Evolutionary conservation across 1,139 yeast genomes (phyloP), one percentile per base, ranked within the genome.

Genomic region (Blastobotrys raffinosifermentans): DNA sequence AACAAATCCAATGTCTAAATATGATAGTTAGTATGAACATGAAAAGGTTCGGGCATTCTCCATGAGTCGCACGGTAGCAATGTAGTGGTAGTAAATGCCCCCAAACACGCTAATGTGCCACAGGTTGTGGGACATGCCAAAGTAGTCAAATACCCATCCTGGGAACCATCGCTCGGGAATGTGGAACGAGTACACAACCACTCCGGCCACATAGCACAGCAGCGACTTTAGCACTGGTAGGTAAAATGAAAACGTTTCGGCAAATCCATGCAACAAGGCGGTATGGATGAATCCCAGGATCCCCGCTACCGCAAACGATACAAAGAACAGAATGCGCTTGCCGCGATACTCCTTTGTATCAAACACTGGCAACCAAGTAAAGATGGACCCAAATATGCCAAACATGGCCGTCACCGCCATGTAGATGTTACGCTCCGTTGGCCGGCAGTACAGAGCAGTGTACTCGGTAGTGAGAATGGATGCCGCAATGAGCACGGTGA

Each of bases 91-190:
- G 41, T 84, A 63, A 17, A 87, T 77, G 2, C 98, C 98, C 26
- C 83, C 71, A 26, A 91, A 74, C 29, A 91, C 98, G 56, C 84
- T 85, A 13, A 86, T 60, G 61, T 91, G 98, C 98, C 98, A 91
- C 23, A 91, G 66, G 54, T 86, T 87, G 61, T 91, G 98, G 35
- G 96, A 85, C 95, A 87, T 93, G 81, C 91, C 54, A 78, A 69
- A 20, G 84, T 81, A 51, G 67, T 64, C 60, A 78, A 78, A 48
- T 64, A 76, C 23, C 59, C 69, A 37, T 57, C 69, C 51, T 63
- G 69, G 58, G 67, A 67, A 46, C 64, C 85, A 84, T 48, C 94
- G 73, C 63, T 91, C 98, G 1, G 98, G 98, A 34, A 89, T 76
- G 41, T 87, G 70, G 3, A 86, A 75, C 8, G 94, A 95, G 58